phyloP scores from a whole-genome alignment of 2,329 filamentous ascomycete species.

The Botrytis cinerea region DNA sequence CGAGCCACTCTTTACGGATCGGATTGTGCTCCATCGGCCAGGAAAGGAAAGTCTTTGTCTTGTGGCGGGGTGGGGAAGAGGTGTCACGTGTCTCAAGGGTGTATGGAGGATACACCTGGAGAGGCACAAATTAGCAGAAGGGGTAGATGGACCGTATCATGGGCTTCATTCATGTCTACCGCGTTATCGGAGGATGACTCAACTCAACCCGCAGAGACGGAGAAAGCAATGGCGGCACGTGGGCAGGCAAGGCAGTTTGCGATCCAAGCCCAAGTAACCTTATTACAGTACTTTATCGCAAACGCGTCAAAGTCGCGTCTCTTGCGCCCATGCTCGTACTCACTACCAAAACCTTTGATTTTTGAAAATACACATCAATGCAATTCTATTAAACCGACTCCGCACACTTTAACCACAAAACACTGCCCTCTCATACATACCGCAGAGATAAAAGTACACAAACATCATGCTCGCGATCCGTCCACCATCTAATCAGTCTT shows the following conservation, averaged over 20 bases:
- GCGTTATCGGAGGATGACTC: too few relatives aligned
- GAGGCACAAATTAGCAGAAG: too few relatives aligned
- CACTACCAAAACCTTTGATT: neutral
- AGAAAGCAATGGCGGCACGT: neutral
- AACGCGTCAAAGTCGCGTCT: constrained; percentile 7
- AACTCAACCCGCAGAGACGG: too few relatives aligned
- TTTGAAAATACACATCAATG: neutral
- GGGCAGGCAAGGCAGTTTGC: neutral
- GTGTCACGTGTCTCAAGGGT: neutral
- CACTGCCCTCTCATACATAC: neutral
- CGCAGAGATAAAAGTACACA: neutral
- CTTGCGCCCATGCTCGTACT: neutral
- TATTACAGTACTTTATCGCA: neutral
- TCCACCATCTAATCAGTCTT: neutral
- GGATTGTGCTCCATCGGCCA: neutral
- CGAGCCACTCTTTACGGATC: neutral
- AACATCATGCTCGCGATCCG: constrained; percentile 17
- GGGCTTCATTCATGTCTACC: neutral
- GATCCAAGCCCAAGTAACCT: neutral
- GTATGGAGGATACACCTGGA: neutral
- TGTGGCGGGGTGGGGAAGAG: neutral
- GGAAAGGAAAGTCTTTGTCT: neutral
- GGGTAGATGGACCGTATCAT: neutral
- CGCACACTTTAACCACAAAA: neutral
- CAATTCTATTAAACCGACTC: neutral